phyloP scores from a whole-genome alignment of 164 flowering plant genomes.

The Umbellularia californica region DNA sequence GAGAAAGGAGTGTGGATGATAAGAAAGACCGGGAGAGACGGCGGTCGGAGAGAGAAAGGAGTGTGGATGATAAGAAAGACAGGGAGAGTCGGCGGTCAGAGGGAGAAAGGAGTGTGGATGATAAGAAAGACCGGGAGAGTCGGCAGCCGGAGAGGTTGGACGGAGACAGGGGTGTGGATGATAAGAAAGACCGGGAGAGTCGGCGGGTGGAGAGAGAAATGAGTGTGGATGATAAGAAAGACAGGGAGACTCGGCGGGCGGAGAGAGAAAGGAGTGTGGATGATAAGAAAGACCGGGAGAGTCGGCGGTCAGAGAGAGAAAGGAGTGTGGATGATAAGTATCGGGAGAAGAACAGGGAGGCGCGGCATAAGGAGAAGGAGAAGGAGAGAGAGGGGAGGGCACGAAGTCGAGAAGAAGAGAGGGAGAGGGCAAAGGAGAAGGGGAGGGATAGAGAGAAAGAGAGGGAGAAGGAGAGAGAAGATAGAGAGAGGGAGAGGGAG shows the following conservation, averaged over 20 bases:
- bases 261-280: constrained; percentile 16
- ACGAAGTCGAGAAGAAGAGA: constrained; percentile 11
- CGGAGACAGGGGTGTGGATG: constrained; percentile 30
- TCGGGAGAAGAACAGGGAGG: constrained; percentile 14
- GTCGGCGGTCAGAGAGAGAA: constrained; percentile 24
- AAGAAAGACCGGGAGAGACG: constrained; percentile 23
- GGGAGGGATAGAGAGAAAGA: constrained; percentile 12
- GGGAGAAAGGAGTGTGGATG: constrained; percentile 30
- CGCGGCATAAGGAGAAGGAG: constrained; percentile 18
- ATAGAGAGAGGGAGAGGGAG: constrained; percentile 4
- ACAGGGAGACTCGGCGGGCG: constrained; percentile 18
- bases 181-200: constrained; percentile 27
- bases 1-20: constrained; percentile 12
- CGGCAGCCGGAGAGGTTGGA: constrained; percentile 25
- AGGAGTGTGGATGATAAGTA: constrained; percentile 27
- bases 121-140: constrained; percentile 18
- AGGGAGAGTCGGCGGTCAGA: constrained; percentile 25
- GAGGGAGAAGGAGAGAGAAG: constrained; percentile 26
- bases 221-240: constrained; percentile 12
- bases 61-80: constrained; percentile 23
- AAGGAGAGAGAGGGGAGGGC: constrained; percentile 25
- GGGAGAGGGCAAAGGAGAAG: constrained; percentile 14
- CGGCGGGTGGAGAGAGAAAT: background rate
- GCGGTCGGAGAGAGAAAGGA: constrained; percentile 12
- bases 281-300: constrained; percentile 26